phyloP scores from a whole-genome alignment of 2,329 filamentous ascomycete species.

The Hypoxylon sp. region DNA sequence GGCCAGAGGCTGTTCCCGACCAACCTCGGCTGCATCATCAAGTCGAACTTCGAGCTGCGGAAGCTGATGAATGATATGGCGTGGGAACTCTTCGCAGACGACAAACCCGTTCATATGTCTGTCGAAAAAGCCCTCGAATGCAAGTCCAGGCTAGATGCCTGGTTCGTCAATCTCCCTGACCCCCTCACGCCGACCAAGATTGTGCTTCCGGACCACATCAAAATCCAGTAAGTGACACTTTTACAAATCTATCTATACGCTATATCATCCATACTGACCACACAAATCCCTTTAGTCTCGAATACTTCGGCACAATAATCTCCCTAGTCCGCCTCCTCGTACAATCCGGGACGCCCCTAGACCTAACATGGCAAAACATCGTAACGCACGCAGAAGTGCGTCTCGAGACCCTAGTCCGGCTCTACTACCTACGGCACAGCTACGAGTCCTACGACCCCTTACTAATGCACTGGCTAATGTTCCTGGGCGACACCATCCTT shows the following conservation, averaged over 20 bases:
- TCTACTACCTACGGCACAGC: constrained; percentile 55
- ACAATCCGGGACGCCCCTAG: constrained; percentile 7
- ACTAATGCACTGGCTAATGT: constrained; percentile 53
- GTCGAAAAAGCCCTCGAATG: constrained; percentile 44
- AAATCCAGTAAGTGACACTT: constrained; percentile 46
- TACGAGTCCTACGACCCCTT: constrained; percentile 50
- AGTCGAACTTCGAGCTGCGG: constrained; percentile 50
- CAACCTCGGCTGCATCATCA: constrained; percentile 47
- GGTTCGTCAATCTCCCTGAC: constrained; percentile 47
- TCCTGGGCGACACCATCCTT: constrained; percentile 49
- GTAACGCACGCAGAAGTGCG: constrained; percentile 47
- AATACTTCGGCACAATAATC: constrained; percentile 39
- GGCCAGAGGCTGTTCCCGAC: constrained; percentile 44
- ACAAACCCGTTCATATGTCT: constrained; percentile 30
- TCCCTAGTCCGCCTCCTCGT: constrained; percentile 38
- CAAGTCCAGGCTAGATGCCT: constrained; percentile 39
- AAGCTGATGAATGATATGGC: constrained; percentile 49
- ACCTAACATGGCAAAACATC: constrained; percentile 36
- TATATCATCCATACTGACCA: neutral
- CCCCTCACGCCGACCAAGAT: constrained; percentile 47
- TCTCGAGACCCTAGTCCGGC: constrained; percentile 52
- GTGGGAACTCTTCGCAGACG: constrained; percentile 38
- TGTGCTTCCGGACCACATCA: constrained; percentile 51
- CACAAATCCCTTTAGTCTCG: constrained; percentile 10
- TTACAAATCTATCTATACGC: neutral